Base-by-base conservation (phyloP, 1,139 yeast genomes). In the Geotrichum candidum region DNA sequence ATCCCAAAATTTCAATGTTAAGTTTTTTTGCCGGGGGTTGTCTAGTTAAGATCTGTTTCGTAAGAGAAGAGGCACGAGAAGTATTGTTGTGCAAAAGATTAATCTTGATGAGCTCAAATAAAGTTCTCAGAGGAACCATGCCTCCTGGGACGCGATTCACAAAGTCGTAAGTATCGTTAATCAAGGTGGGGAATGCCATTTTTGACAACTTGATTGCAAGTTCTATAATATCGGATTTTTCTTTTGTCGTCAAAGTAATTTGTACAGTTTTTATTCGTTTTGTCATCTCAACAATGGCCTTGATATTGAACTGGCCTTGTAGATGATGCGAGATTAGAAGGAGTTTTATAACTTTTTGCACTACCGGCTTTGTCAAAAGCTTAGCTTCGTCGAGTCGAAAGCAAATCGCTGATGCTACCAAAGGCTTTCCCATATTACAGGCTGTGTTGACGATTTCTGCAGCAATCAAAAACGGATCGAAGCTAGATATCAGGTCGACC, bases 101-200 rank as follows among this genome's bases (percentile, higher is more conserved):
- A 31, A 58, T 15, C 29, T 62, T 50, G 22, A 68, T 59, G 25
- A 68, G 59, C 22, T 59, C 58, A 54, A 64, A 67, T 33, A 65
- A 59, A 5, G 62, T 22, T 1, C 31, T 41, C 15, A 64, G 25
- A 11, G 72, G 71, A n/a, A 69, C 57, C 5, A 57, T 60, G 11
- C 61, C 68, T 3, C 70, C 70, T 2, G 61, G 60, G 1, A 67
- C 41, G 7, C 53, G 38, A 45, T 46, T 51, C 1, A 61, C 59
- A 31, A 67, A 52, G n/a, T 63, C 56, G 41, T 61, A 65, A 35
- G 65, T 56, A 55, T 69, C 71, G 58, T 68, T 68, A n/a, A 69
- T 67, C 38, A 69, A 58, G 11, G 66, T 57, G 5, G 71, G 69
- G 53, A 61, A 61, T 23, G 59, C 54, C 41, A 58, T 61, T 38